A percentile compares a stretch with the other conserved stretches of the same genome.
phyloP scores from a whole-genome alignment of 495 filamentous ascomycete genomes.

The Immersiella caudata region DNA sequence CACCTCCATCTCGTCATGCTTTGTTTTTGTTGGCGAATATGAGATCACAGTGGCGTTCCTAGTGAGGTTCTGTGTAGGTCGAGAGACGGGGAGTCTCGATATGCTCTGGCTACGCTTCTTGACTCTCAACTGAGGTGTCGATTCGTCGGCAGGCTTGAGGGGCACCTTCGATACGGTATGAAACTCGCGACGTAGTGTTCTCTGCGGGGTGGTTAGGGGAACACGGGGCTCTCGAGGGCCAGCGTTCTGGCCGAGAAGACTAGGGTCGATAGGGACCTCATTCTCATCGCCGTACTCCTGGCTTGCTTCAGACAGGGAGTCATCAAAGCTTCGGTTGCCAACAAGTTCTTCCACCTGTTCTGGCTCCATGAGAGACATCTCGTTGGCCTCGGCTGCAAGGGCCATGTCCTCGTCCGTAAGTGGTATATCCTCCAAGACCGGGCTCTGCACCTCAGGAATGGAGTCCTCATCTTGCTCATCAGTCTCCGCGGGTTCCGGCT shows the following conservation, averaged over 20 bases:
- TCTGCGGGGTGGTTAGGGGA: conserved; percentile 42
- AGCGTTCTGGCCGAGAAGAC: conserved; percentile 33
- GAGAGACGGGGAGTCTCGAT: conserved; percentile 50
- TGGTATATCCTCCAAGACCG: conserved; percentile 41
- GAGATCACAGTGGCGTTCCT: conserved; percentile 49
- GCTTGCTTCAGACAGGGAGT: conserved; percentile 58
- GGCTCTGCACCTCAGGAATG: conserved; percentile 28
- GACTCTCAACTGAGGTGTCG: conserved; percentile 51
- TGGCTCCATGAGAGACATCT: conserved; percentile 54
- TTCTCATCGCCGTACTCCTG: conserved; percentile 68
- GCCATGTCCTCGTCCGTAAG: conserved; percentile 51
- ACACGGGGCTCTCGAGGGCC: conserved; percentile 13
- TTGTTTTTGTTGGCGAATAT: conserved; percentile 47
- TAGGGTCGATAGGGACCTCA: conserved; percentile 56
- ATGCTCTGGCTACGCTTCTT: conserved; percentile 59
- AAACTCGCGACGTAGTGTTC: conserved; percentile 43
- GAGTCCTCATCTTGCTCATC: conserved; percentile 42
- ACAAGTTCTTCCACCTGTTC: conserved; percentile 36
- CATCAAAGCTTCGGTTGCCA: conserved; percentile 33
- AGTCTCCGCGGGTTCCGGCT: conserved; percentile 37
- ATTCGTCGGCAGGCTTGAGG: conserved; percentile 67
- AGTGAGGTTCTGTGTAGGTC: conserved; percentile 36
- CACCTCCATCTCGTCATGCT: conserved; percentile 25
- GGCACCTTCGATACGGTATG: conserved; percentile 79
- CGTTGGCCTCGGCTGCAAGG: conserved; percentile 53